phyloP scores from a whole-genome alignment of 2,329 filamentous ascomycete species.

The Fusarium phyllophilum region DNA sequence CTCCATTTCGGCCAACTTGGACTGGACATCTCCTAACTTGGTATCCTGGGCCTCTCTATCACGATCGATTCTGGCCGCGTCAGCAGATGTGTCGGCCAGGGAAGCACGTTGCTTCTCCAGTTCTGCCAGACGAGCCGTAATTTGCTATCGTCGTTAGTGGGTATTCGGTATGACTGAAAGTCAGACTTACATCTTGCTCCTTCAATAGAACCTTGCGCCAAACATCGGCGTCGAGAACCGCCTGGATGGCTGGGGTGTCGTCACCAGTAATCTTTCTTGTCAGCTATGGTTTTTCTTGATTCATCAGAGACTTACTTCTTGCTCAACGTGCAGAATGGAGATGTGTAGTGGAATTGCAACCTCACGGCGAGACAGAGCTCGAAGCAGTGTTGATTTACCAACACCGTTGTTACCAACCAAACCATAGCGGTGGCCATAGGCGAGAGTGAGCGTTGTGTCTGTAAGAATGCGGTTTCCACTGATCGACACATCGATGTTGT shows the following conservation, averaged over 20 bases:
- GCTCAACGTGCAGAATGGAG: slow-evolving; percentile 98
- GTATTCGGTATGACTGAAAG: not conserved
- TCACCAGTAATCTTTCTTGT: slow-evolving; percentile 82
- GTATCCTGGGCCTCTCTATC: slow-evolving; percentile 91
- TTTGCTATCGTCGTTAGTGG: slow-evolving; percentile 68
- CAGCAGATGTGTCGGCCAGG: slow-evolving; percentile 90
- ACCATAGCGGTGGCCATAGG: slow-evolving; percentile 94
- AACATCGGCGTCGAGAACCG: slow-evolving; percentile 95
- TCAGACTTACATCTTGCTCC: slow-evolving; percentile 78
- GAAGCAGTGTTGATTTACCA: slow-evolving; percentile 92
- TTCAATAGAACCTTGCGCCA: slow-evolving; percentile 95
- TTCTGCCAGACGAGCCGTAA: slow-evolving; percentile 76
- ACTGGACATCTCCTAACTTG: slow-evolving; percentile 89
- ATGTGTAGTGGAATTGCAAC: slow-evolving; percentile 96
- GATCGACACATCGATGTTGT: slow-evolving; percentile 95
- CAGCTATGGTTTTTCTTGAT: not conserved
- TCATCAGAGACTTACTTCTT: slow-evolving; percentile 73
- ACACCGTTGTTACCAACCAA: slow-evolving; percentile 99
- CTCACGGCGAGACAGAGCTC: slow-evolving; percentile 92
- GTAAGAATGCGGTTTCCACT: slow-evolving; percentile 87
- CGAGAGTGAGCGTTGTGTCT: slow-evolving; percentile 88
- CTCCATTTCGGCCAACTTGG: slow-evolving; percentile 97
- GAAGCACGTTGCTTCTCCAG: slow-evolving; percentile 81
- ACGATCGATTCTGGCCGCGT: slow-evolving; percentile 84
- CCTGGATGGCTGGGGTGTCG: slow-evolving; percentile 93